These are phyloP conservation scores for Hypoxylon perforatum DNA, from an alignment of 495 filamentous ascomycete species.

Conservation along the genomic window DNA sequence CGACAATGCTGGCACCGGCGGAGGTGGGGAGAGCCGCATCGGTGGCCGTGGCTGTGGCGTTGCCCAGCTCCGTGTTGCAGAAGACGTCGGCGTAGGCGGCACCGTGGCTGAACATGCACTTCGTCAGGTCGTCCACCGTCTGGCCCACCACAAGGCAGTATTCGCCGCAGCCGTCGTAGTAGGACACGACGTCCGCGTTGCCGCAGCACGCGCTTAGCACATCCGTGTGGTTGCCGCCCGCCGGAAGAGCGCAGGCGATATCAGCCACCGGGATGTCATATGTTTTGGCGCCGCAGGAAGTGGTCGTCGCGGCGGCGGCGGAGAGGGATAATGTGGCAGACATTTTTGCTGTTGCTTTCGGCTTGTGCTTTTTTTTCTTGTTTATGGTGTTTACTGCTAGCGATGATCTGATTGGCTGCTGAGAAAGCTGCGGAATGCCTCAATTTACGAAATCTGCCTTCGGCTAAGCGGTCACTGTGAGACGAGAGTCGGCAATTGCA, in stretches of 20 bases:
- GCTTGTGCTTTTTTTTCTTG: not conserved
- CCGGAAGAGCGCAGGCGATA: conserved; percentile 55
- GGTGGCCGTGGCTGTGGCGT: conserved; percentile 56
- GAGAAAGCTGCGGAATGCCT: too few relatives aligned
- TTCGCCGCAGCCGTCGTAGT: conserved; percentile 59
- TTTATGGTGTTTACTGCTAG: not conserved
- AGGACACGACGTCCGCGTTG: conserved; percentile 52
- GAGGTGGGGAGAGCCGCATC: conserved; percentile 41
- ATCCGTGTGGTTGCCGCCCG: conserved; percentile 51
- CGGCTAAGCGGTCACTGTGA: too few relatives aligned
- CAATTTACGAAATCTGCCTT: too few relatives aligned
- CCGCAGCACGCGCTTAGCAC: conserved; percentile 60
- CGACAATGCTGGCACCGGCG: conserved; percentile 37
- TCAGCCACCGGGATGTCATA: conserved; percentile 58
- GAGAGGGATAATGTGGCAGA: conserved; percentile 40
- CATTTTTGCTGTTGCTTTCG: conserved; percentile 5
- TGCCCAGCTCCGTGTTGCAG: conserved; percentile 50
- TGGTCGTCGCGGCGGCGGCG: conserved; percentile 35
- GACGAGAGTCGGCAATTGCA: too few relatives aligned
- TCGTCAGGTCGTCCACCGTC: conserved; percentile 46
- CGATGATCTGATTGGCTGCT: too few relatives aligned
- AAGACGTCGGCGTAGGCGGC: conserved; percentile 49
- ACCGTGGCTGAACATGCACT: conserved; percentile 52
- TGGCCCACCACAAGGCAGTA: conserved; percentile 64
- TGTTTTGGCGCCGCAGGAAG: conserved; percentile 45